Base-by-base conservation (phyloP, 768 basidiomycete genomes). In the Macrolepiota fuliginosa region DNA sequence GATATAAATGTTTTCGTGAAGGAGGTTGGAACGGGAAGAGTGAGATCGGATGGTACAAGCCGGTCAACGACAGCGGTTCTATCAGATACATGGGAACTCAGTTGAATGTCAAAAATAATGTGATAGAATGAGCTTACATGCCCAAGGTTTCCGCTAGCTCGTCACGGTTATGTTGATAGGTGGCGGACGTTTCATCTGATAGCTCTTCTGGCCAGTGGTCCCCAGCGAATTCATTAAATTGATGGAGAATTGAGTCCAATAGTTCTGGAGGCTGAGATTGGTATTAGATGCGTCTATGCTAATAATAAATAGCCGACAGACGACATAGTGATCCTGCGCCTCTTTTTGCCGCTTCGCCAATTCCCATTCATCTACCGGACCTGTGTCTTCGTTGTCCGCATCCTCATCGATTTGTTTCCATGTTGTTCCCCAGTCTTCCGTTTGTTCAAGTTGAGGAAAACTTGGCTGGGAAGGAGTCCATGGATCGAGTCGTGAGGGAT, bases 321-420 rank as follows among this genome's bases (percentile, higher is more conserved):
- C 91, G 69, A 91, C 85, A 69, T 82, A 78, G 47, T 79, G 79
- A 69, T 91, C 84, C 67, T 83, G 78, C 62, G 78, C 80, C 64
- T 82, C 82, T 66, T 89, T 88, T 63, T 81, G 74, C 66, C 74
- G 77, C 62, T 76, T 81, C 12, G 89, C 88, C 10, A 71, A 66
- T 64, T 89, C 88, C 90, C 90, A 91, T 71, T 88, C 87, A 67
- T 91, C 88, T 4, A 74, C 69, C 5, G 70, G 67, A 47, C 76
- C 73, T 29, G n/a, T 60, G n/a, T 70, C 66, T 40, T 59, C 53
- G 10, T 55, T 50, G 54, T 70, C 65, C 56, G 32, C 57, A 13
- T 61, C 64, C 39, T 64, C 68, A 15, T 70, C 67, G 49, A 66
- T 25, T 58, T 69, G 65, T 36, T 58, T 72, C 84, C 84, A 85